Evolutionary conservation across 345 rosid species (phyloP).

Genomic region (Capsella bursapastoris): DNA sequence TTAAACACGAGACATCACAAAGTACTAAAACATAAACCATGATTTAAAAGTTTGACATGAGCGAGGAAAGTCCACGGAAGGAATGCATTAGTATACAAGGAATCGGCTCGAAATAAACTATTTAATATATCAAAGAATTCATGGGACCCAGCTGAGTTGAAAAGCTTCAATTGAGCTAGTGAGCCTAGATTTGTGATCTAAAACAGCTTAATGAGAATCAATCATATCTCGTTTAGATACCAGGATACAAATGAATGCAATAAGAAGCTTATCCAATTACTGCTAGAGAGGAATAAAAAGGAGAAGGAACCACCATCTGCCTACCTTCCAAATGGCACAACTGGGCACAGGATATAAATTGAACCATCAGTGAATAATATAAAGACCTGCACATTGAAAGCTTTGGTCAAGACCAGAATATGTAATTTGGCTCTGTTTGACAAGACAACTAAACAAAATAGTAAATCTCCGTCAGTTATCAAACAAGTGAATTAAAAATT

Average conservation of each 20-base stretch:
- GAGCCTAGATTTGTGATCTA: conserved; percentile 7
- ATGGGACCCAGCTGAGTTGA: conserved; percentile 1
- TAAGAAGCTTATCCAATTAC: conserved; percentile 17
- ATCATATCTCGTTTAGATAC: conserved; percentile 5
- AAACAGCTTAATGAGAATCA: conserved; percentile 5
- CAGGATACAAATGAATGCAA: conserved; percentile 6
- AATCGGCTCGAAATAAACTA: not conserved
- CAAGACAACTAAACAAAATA: conserved; percentile 16
- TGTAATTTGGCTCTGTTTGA: conserved; percentile 29
- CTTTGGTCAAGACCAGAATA: conserved; percentile 25
- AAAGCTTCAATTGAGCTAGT: conserved; percentile 10
- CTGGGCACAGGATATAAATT: conserved; percentile 82
- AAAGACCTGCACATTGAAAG: conserved; percentile 70
- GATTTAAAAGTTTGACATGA: conserved; percentile 3
- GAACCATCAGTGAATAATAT: conserved; percentile 83
- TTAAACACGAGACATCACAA: conserved; percentile 15
- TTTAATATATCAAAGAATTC: not conserved
- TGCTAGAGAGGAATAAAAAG: conserved; percentile 1
- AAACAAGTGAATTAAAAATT: conserved; percentile 20
- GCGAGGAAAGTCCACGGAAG: not conserved
- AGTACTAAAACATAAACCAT: conserved; percentile 24
- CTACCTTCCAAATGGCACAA: conserved; percentile 95
- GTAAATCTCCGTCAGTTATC: not conserved
- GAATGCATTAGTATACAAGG: conserved; percentile 8
- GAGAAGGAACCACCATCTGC: conserved; percentile 22